phyloP scores from a whole-genome alignment of 805 yeast species.

The Candida jianshihensis region DNA sequence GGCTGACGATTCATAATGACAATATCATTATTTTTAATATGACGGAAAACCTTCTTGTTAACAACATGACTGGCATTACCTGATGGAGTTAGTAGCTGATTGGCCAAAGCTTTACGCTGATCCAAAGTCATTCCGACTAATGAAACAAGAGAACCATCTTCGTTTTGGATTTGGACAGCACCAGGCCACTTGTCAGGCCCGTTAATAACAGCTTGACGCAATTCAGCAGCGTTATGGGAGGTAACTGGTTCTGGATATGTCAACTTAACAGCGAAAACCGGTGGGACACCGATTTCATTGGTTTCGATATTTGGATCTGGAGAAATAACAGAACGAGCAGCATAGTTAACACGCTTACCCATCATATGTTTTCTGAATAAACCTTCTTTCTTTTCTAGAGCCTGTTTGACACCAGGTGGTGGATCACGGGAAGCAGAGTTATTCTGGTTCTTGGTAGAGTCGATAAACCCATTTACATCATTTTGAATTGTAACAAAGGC shows the following conservation, averaged over 20 bases:
- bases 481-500: conserved; percentile 92
- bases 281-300: conserved; percentile 97
- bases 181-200: conserved; percentile 99
- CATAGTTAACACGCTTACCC: conserved; percentile 99
- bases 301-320: conserved; percentile 99
- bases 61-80: conserved; percentile 46
- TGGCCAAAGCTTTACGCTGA: conserved; percentile 92
- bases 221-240: conserved; percentile 77
- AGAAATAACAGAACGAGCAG: conserved; percentile 98
- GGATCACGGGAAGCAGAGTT: conserved; percentile 56
- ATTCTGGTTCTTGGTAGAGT: conserved; percentile 82
- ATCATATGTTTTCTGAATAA: conserved; percentile 97
- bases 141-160: conserved; percentile 81
- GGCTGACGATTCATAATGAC: conserved; percentile 99
- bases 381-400: conserved; percentile 97
- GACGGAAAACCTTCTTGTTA: conserved; percentile 92
- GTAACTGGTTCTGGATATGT: conserved; percentile 99
- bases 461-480: conserved; percentile 91
- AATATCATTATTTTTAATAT: conserved; percentile 89
- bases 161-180: conserved; percentile 92
- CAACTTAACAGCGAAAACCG: conserved; percentile 91
- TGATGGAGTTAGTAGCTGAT: conserved; percentile 86
- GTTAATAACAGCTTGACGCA: conserved; percentile 91
- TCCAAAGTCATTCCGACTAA: conserved; percentile 85
- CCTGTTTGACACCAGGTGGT: conserved; percentile 94